Conservation (phyloP, 331 rosid species). For the Pyracantha coccinea region DNA sequence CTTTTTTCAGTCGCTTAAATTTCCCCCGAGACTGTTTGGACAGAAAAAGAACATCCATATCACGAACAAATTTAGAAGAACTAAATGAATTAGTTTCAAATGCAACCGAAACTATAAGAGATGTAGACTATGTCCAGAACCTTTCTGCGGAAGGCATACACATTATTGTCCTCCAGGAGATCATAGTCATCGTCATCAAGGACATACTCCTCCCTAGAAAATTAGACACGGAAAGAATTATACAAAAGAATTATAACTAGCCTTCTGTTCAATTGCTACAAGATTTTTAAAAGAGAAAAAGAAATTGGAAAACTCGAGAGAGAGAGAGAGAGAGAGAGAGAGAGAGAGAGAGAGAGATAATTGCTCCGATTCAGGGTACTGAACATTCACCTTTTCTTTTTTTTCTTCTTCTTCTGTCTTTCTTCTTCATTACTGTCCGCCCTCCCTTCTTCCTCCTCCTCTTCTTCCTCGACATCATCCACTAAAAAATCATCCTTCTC, state of each 20-base stretch:
- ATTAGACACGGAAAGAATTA: not conserved
- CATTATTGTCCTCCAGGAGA: slow-evolving; percentile 86
- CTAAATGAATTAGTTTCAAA: not conserved
- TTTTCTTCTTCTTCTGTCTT: slow-evolving; percentile 84
- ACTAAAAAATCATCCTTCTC: slow-evolving; percentile 96
- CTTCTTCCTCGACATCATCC: slow-evolving; percentile 85
- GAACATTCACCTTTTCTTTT: slow-evolving; percentile 71
- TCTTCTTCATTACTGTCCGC: slow-evolving; percentile 74
- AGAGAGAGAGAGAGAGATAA: not conserved
- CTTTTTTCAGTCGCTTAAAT: slow-evolving; percentile 83
- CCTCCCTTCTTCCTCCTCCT: slow-evolving; percentile 72
- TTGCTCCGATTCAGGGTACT: not conserved
- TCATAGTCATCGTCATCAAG: slow-evolving; percentile 97
- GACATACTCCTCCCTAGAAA: slow-evolving; percentile 74
- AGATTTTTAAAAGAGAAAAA: not conserved
- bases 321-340: too few relatives aligned
- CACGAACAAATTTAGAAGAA: not conserved
- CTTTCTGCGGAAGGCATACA: slow-evolving; percentile 73
- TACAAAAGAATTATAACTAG: not conserved
- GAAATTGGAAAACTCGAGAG: too few relatives aligned
- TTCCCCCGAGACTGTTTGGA: slow-evolving; percentile 42
- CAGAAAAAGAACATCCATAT: not conserved
- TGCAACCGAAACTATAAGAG: not conserved
- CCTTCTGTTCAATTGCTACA: too few relatives aligned
- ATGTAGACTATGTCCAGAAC: slow-evolving; percentile 20